Conservation (phyloP, 306 rosid genomes). For the Quercus cerris region DNA sequence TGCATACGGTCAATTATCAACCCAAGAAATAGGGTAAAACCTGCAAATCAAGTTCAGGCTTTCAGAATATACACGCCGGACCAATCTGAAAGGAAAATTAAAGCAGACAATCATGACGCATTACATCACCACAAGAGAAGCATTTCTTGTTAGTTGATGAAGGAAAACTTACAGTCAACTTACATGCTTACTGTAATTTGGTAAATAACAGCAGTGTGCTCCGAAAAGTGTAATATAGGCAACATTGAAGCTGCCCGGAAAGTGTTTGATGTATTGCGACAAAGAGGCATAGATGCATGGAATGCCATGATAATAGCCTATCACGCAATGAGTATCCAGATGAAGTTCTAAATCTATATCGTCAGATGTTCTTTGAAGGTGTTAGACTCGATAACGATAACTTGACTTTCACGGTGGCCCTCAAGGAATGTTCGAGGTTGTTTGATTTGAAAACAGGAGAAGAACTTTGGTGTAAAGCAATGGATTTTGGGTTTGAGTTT, state of each 20-base stretch:
- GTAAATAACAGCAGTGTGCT: no score
- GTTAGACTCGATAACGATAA: slow-evolving; percentile 30
- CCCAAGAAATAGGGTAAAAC: no score
- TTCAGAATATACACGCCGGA: no score
- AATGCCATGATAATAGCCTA: slow-evolving; percentile 39
- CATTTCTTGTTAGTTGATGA: no score
- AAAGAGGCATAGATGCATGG: slow-evolving; percentile 33
- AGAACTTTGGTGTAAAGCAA: slow-evolving; percentile 41
- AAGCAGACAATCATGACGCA: no score
- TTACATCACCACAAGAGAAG: no score
- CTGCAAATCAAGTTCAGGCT: no score
- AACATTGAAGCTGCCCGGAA: slow-evolving; percentile 24
- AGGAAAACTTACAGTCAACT: no score
- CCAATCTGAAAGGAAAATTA: no score
- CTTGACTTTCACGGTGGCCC: slow-evolving; percentile 32
- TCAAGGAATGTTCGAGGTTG: slow-evolving; percentile 33
- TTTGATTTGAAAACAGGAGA: slow-evolving; percentile 32
- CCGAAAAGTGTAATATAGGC: slow-evolving; percentile 1
- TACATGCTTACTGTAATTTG: no score
- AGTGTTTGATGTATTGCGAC: slow-evolving; percentile 31
- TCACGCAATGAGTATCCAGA: slow-evolving; percentile 20
- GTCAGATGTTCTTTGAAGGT: slow-evolving; percentile 26
- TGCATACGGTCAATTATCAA: no score
- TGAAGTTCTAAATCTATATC: slow-evolving; percentile 30
- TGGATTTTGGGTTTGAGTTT: slow-evolving; percentile 21